A percentile compares a stretch with the other conserved stretches of the same genome.
These are phyloP conservation scores for Diatrype stigma DNA, from an alignment of 2,329 filamentous ascomycete genomes.

Conservation along the genomic window DNA sequence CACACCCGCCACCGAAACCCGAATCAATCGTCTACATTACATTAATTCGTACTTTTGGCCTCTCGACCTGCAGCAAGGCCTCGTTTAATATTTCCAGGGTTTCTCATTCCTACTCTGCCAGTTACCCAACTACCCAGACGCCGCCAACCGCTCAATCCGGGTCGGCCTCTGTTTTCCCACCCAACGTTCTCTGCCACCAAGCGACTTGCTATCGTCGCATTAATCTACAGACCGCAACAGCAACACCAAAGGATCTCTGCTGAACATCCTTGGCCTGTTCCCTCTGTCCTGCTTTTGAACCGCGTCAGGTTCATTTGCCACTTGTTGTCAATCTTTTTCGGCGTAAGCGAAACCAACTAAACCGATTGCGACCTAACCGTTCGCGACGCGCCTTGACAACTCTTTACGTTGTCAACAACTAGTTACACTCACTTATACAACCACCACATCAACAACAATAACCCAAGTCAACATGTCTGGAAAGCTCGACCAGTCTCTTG, in stretches of 20 bases:
- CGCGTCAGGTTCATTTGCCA: neutral
- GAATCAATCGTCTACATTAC: neutral
- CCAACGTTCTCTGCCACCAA: neutral
- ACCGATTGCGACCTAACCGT: neutral
- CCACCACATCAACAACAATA: conserved; percentile 3
- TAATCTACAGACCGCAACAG: neutral
- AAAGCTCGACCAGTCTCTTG: conserved; percentile 95
- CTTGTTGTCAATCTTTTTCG: neutral
- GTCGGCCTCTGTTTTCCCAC: neutral
- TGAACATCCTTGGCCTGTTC: too few species aligned
- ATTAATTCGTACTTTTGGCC: neutral
- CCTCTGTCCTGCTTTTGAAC: neutral
- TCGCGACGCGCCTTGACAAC: neutral
- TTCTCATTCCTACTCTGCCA: neutral
- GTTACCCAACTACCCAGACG: too few species aligned
- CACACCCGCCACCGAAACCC: neutral
- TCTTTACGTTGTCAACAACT: neutral
- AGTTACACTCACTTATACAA: neutral
- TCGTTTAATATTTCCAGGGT: neutral
- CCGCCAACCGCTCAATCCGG: too few species aligned
- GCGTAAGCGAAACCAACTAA: neutral
- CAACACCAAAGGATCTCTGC: too few species aligned
- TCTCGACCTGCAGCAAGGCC: neutral
- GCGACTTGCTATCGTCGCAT: neutral
- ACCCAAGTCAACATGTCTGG: conserved; percentile 66